A percentile compares a stretch with the other conserved stretches of the same genome.
Evolutionary conservation across 2,329 filamentous ascomycete species (phyloP).

Genomic region (Sporothrix curviconia): DNA sequence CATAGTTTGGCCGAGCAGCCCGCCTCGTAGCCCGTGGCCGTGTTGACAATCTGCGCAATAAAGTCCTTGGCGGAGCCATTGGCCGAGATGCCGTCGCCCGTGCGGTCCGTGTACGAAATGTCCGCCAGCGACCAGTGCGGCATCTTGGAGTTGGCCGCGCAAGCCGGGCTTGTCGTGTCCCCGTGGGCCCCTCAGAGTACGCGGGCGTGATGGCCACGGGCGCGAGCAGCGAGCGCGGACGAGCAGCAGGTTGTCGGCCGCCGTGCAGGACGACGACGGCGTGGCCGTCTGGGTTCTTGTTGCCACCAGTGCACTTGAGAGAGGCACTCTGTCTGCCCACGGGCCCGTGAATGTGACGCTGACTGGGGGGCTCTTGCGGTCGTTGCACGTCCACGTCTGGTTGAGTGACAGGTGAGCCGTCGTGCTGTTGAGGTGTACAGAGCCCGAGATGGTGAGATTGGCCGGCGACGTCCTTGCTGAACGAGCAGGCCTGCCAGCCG

Average conservation of each 20-base stretch:
- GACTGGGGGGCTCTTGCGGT: no score
- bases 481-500: no score
- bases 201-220: background rate
- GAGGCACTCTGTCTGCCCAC: background rate
- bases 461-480: no score
- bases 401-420: background rate
- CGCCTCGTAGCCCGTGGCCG: background rate
- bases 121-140: background rate
- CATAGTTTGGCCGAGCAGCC: slow-evolving; percentile 5
- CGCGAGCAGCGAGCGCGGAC: background rate
- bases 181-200: background rate
- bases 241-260: background rate
- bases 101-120: slow-evolving; percentile 1
- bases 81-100: background rate
- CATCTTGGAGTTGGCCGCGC: background rate
- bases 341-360: background rate
- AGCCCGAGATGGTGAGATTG: no score
- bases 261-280: background rate
- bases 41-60: background rate
- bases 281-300: no score
- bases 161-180: background rate
- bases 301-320: background rate
- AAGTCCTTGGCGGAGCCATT: background rate
- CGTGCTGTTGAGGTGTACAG: background rate
- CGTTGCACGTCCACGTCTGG: background rate